Evolutionary conservation across 2,329 filamentous ascomycete genomes (phyloP).

Genomic region (Aspergillus novoparasiticus): DNA sequence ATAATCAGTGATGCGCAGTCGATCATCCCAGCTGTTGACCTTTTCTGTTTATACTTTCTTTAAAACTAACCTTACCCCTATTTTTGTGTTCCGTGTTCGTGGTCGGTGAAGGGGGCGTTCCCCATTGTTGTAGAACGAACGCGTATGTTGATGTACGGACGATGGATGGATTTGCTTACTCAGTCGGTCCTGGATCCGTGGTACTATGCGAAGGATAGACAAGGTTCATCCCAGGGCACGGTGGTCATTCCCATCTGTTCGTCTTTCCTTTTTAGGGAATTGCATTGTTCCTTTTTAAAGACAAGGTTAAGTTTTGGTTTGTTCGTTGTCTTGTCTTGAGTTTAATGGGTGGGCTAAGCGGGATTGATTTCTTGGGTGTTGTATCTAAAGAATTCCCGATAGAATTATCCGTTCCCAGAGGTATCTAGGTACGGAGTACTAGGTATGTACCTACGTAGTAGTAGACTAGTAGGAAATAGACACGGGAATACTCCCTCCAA

Average conservation of each 20-base stretch:
- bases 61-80: neutral
- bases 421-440: no score
- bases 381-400: neutral
- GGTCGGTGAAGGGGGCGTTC: neutral
- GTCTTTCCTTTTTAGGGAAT: slow-evolving; percentile 7
- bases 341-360: slow-evolving; percentile 1
- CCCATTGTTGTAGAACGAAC: neutral
- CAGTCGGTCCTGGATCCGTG: no score
- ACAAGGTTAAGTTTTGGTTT: neutral
- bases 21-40: neutral
- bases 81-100: neutral
- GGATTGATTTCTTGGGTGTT: neutral
- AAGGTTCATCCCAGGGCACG: neutral
- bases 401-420: no score
- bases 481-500: neutral
- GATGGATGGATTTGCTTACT: no score
- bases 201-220: neutral
- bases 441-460: no score
- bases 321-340: neutral
- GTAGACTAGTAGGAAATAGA: no score
- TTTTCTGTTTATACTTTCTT: neutral
- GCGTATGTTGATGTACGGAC: neutral
- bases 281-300: slow-evolving; percentile 2
- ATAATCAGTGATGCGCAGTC: slow-evolving; percentile 2
- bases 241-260: neutral